Base-by-base conservation (phyloP, 805 yeast species). In the Yarrowia sp. region DNA sequence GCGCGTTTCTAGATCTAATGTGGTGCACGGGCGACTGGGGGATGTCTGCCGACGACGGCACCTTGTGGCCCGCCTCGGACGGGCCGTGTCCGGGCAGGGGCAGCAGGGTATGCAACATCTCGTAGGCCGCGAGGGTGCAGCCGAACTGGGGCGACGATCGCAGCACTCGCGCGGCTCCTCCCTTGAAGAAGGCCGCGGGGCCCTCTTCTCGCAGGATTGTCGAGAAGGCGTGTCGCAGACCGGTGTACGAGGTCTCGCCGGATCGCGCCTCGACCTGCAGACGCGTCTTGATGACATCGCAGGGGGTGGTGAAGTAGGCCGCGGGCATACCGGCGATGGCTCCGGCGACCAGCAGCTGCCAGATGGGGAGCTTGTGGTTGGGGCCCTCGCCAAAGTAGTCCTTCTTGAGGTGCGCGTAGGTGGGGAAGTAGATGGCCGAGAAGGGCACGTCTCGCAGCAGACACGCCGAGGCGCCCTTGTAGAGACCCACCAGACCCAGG, bases 111-210 rank as follows among this genome's bases (percentile, higher is more conserved):
- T 93, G 96, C 74, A 93, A 85, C 32, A 94, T 74, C 75, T 93
- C 99, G 76, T 94, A 93, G 24, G 97, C 92, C n/a, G 98, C 98
- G 69, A 93, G 81, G 6, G 99, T 93, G 76, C 92, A 92, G 62
- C 98, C 99, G 74, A 93, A 93, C 75, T 93, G 99, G 7, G 99
- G 99, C 1, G 97, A 91, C 5, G 97, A 92, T 76, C 98, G 83
- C 70, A 91, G 79, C 38, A 93, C 91, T 74, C 99, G 84, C 6
- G 98, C 98, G 63, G 92, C 83, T 36, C 97, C 96, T 69, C 99
- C 99, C 79, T 93, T 93, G 81, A 92, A 93, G 72, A 93, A 88
- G 12, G 97, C 96, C 64, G 78, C 75, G 63, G 86, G 75, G 14
- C 96, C 96, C 76, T 93, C 99, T 72, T 90, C 96, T 67, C 76